phyloP scores from a whole-genome alignment of 2,329 filamentous ascomycete genomes.

The Nannizzia gypsea region DNA sequence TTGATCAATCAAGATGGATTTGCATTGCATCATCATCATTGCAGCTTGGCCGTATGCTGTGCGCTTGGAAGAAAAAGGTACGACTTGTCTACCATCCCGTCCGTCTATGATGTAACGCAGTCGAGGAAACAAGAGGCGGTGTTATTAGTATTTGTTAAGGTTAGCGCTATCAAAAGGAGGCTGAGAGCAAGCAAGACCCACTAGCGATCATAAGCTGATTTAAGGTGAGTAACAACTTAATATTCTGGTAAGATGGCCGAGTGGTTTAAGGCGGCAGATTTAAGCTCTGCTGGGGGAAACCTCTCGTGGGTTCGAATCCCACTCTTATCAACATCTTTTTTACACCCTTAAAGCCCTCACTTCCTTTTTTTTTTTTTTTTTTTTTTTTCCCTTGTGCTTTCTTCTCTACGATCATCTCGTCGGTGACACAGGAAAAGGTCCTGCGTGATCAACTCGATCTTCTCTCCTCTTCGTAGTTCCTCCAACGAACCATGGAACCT shows the following conservation, averaged over 20 bases:
- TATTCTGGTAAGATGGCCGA: slow-evolving; percentile 5
- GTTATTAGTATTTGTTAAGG: too few relatives aligned
- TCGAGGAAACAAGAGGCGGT: too few relatives aligned
- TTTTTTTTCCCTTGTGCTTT: background rate
- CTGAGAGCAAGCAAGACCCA: background rate
- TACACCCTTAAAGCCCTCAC: background rate
- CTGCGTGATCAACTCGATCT: background rate
- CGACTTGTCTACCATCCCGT: background rate
- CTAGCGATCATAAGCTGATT: background rate
- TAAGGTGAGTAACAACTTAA: background rate
- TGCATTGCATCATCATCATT: slow-evolving; percentile 1
- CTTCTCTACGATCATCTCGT: background rate
- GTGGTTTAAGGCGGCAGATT: slow-evolving; percentile 6
- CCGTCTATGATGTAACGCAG: too few relatives aligned
- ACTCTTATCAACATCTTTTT: slow-evolving; percentile 4
- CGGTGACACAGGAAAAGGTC: background rate
- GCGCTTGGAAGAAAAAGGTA: background rate
- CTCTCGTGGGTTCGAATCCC: slow-evolving; percentile 5
- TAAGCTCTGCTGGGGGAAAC: slow-evolving; percentile 4
- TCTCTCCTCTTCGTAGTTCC: background rate
- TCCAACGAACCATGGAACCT: background rate
- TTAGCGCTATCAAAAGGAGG: background rate
- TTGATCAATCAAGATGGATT: background rate
- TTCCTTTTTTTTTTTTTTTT: background rate
- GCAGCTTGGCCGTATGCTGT: background rate